phyloP scores from a whole-genome alignment of 176 grass and related monocot species.

The Poa annua region DNA sequence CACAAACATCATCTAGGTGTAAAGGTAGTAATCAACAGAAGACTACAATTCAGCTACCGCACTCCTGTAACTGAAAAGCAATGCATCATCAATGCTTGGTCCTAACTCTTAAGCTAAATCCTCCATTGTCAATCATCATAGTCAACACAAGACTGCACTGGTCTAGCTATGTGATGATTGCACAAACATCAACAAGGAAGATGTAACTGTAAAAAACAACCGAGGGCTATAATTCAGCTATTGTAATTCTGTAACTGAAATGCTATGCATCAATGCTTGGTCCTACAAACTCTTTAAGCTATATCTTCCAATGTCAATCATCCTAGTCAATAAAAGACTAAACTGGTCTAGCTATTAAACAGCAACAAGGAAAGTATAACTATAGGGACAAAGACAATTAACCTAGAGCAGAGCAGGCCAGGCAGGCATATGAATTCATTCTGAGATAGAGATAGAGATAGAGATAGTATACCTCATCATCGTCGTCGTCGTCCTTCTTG shows the following conservation, averaged over 20 bases:
- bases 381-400: background rate
- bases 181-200: background rate
- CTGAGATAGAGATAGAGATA: background rate
- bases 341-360: background rate
- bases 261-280: background rate
- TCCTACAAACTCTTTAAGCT: background rate
- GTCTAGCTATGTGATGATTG: background rate
- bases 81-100: background rate
- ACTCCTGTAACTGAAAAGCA: conserved; percentile 2
- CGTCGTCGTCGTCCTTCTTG: conserved; percentile 72
- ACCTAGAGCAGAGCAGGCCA: background rate
- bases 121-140: conserved; percentile 7
- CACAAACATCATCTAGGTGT: background rate
- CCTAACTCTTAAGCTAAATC: background rate
- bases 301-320: background rate
- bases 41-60: background rate
- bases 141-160: conserved; percentile 3
- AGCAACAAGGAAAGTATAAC: background rate
- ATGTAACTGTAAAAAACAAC: background rate
- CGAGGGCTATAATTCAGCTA: background rate
- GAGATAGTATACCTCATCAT: conserved; percentile 48
- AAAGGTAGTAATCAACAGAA: background rate
- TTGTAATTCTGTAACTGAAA: conserved; percentile 2
- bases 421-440: background rate
- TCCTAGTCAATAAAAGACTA: conserved; percentile 3